phyloP scores from a whole-genome alignment of 2,329 filamentous ascomycete genomes.

The Cytospora piceicola region DNA sequence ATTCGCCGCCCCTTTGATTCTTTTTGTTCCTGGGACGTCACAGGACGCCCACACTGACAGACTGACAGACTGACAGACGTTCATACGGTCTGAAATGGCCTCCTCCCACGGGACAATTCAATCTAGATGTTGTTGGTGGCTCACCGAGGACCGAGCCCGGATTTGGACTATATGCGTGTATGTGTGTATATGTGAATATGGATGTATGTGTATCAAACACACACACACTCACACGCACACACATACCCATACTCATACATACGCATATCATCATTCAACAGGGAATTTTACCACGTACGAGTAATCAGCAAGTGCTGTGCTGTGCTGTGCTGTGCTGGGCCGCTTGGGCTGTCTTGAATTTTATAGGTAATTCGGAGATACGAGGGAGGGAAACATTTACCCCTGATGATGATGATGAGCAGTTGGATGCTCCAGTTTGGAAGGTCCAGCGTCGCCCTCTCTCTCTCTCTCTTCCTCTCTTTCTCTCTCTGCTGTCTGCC shows the following conservation, averaged over 20 bases:
- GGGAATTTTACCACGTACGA: not conserved
- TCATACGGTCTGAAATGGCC: too few relatives aligned
- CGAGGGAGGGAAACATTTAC: not conserved
- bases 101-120: too few relatives aligned
- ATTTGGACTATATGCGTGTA: too few relatives aligned
- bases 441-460: constrained; percentile 6
- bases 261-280: not conserved
- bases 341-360: not conserved
- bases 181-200: too few relatives aligned
- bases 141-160: too few relatives aligned
- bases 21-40: not conserved
- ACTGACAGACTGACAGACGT: too few relatives aligned
- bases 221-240: too few relatives aligned
- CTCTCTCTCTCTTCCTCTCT: constrained; percentile 1
- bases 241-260: too few relatives aligned
- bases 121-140: too few relatives aligned
- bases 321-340: not conserved
- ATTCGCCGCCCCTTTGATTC: constrained; percentile 10
- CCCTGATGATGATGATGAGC: not conserved
- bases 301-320: not conserved
- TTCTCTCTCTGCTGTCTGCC: constrained; percentile 1
- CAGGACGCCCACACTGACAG: too few relatives aligned
- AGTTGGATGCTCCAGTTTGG: not conserved
- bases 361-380: constrained; percentile 1
- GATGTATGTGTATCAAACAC: too few relatives aligned